Evolutionary conservation across 2,329 filamentous ascomycete genomes (phyloP).

Genomic region (Rhinocladiella similis): DNA sequence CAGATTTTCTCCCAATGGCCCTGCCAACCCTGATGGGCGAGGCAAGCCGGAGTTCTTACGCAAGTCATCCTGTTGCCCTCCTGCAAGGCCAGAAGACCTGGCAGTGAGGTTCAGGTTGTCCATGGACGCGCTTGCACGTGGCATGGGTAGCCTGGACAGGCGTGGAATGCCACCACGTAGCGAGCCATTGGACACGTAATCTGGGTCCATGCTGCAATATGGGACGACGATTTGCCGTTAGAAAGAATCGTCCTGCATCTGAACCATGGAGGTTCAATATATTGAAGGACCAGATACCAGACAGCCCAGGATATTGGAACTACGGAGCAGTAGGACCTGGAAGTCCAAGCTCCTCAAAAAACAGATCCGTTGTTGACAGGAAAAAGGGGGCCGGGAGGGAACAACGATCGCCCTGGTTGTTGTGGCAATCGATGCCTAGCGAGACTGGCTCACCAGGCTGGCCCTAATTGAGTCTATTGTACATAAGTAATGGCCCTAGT

Average conservation of each 20-base stretch:
- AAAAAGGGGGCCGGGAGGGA: neutral
- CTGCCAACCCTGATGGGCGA: constrained; percentile 6
- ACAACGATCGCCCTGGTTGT: constrained; percentile 1
- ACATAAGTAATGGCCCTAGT: neutral
- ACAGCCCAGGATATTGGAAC: neutral
- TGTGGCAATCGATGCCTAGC: neutral
- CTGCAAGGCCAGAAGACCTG: constrained; percentile 6
- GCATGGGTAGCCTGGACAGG: constrained; percentile 28
- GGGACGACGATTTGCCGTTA: neutral
- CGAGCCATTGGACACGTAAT: constrained; percentile 17
- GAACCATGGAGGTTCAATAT: neutral
- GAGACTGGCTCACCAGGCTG: no score
- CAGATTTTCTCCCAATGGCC: constrained; percentile 19
- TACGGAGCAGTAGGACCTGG: neutral
- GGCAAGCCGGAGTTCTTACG: constrained; percentile 21
- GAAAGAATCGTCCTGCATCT: constrained; percentile 10
- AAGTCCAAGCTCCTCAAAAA: neutral
- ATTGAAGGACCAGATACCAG: constrained; percentile 1
- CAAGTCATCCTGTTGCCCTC: constrained; percentile 22
- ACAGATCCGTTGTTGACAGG: neutral
- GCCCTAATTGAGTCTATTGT: no score
- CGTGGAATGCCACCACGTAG: constrained; percentile 23
- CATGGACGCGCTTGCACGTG: constrained; percentile 25
- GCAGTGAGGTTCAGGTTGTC: constrained; percentile 22
- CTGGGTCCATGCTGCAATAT: constrained; percentile 24